Base-by-base conservation (phyloP, 208 protist genomes). In the Naegleria fowleri region DNA sequence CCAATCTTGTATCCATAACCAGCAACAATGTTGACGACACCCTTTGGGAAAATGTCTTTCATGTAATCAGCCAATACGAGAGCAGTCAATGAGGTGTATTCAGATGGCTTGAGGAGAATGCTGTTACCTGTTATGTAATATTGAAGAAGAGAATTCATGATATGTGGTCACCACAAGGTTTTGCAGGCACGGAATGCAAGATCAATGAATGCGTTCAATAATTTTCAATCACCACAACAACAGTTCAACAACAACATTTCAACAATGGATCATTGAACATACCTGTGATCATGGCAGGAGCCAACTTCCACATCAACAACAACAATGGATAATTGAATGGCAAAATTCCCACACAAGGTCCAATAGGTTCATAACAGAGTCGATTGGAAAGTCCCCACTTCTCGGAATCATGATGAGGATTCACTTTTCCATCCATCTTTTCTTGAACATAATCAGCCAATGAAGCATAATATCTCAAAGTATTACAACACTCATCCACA, bases 291-390 rank as follows among this genome's bases (percentile, higher is more conserved):
- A 79, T 79, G 13, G 67, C 67, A 15, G 67, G 67, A 36, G 6
- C 67, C 16, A 79, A 36, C 67, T 79, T 79, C 67, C 67, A 79
- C 16, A 79, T 36, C 13, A 41, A 16, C 13, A 85, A 36, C 58
- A 95, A 92, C 13, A 97, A 94, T 5, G 97, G 97, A 86, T 97
- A 98, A 94, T 98, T 98, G 96, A 96, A 98, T 75, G 97, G 96
- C 11, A 96, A 97, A 51, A 98, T 94, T 51, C 96, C 92, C 22
- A 93, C 96, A 0, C 97, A 96, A 48, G 97, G 95, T 11, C 97
- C 96, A 29, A 97, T 91, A 5, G 96, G 96, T 33, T 85, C 79
- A 25, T 43, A 85, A 19, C 6, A 11, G 1, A 85, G 1, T 25
- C 9, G 13, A 85, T 43, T 43, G 0, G 13, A 16, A 0, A 85